Evolutionary conservation across 306 rosid species (phyloP).

Genomic region (Corylus avellana): DNA sequence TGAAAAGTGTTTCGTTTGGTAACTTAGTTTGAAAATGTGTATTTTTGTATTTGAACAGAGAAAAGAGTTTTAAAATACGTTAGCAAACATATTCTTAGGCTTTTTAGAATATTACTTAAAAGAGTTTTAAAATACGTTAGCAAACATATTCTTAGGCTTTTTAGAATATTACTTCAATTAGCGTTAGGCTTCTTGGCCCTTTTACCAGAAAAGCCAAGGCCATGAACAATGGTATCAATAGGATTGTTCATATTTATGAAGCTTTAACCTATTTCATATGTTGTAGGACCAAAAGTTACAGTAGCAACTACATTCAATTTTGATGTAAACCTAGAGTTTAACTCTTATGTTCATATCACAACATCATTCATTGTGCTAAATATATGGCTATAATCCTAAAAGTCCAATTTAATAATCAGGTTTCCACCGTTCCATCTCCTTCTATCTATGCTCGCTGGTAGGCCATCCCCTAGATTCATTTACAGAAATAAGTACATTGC

Average conservation of each 20-base stretch:
- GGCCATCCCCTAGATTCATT: not conserved
- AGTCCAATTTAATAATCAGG: not conserved
- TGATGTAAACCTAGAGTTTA: no score
- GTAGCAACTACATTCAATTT: not conserved
- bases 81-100: no score
- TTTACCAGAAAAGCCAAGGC: not conserved
- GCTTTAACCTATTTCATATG: not conserved
- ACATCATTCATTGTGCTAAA: not conserved
- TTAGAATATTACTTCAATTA: no score
- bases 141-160: no score
- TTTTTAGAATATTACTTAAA: no score
- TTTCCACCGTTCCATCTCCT: not conserved
- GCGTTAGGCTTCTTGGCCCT: not conserved
- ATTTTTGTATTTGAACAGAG: no score
- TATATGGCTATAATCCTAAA: not conserved
- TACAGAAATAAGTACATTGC: not conserved
- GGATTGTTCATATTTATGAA: not conserved
- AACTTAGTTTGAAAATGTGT: no score
- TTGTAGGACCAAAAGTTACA: not conserved
- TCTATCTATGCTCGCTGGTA: not conserved
- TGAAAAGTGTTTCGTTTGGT: no score
- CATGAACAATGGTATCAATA: not conserved
- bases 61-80: no score
- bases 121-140: no score
- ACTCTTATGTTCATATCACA: not conserved